Base-by-base conservation (phyloP, 164 flowering plant genomes). In the Berberis vulgaris region DNA sequence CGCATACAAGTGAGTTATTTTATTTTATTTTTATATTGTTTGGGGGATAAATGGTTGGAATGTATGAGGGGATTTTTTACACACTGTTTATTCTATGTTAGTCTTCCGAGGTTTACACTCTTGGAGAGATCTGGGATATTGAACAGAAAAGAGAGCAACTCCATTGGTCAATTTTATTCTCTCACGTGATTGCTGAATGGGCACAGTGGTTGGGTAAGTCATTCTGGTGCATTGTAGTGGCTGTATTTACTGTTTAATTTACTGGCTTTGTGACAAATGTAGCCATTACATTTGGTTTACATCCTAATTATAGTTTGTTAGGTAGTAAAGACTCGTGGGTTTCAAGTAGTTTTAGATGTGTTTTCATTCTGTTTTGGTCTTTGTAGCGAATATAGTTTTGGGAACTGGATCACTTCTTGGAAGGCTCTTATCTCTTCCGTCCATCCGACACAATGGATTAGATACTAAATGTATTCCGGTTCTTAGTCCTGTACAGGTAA, bases 151-250 rank as follows among this genome's bases (percentile, higher is more conserved):
- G 73, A 73, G 89, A 76, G 49, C 72, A 47, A 3, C 68, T 77
- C 7, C 97, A 94, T 54, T 94, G 99, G 99, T 73, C 86, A 1
- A 58, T 74, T 60, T 47, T 88, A 3, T 94, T 88, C 67, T 84
- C 91, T 10, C 76, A 87, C 10, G 70, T 94, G 76, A 83, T 94
- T 67, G 81, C 87, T 5, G 93, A 94, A 67, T 94, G 99, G 97
- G 88, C 96, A 11, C 95, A 89, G 43, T 94, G 92, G 91, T 70
- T 94, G 70, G 93, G 99, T 94, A 68, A 46, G 75, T 47, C 10
- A 47, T 47, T 26, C 50, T 47, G 7, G 7, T 47, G 10, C 50
- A 6, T 1, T 47, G 5, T 11, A 6, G 9, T 47, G 5, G 26
- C 26, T 26, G 26, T 26, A 26, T 26, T 26, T 26, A 26, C 26